phyloP scores from a whole-genome alignment of 306 rosid genomes.

The Psophocarpus tetragonolobus region DNA sequence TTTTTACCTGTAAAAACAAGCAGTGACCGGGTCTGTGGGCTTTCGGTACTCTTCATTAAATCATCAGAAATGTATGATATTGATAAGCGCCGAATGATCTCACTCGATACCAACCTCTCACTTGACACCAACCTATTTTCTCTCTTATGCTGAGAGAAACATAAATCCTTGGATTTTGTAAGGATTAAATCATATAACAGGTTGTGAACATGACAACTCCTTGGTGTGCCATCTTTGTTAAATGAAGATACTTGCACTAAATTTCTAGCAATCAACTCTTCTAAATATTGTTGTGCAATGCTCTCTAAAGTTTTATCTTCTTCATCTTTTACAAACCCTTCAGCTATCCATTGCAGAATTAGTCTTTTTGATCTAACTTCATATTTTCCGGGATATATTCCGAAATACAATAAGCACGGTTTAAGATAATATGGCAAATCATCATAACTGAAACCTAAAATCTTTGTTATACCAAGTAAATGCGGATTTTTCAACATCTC shows the following conservation, averaged over 20 bases:
- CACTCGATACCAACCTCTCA: not conserved
- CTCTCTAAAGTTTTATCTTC: conserved; percentile 6
- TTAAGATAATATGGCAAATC: conserved; percentile 31
- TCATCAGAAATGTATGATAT: not conserved
- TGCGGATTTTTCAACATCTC: not conserved
- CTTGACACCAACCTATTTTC: not conserved
- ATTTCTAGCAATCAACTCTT: conserved; percentile 17
- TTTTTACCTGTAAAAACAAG: not conserved
- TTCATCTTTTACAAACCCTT: conserved; percentile 6
- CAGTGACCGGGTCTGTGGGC: not conserved
- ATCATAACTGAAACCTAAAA: conserved; percentile 22
- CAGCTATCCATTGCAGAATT: conserved; percentile 25
- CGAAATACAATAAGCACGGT: conserved; percentile 31
- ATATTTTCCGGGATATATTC: conserved; percentile 24
- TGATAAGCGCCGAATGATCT: not conserved
- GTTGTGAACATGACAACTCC: conserved; percentile 5
- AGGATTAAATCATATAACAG: not conserved
- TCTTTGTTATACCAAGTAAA: not conserved
- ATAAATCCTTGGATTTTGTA: not conserved
- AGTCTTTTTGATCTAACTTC: not conserved
- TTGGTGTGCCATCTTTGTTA: conserved; percentile 10
- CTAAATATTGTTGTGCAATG: conserved; percentile 13
- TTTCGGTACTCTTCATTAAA: not conserved
- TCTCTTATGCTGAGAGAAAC: not conserved
- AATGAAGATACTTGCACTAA: conserved; percentile 10